phyloP scores from a whole-genome alignment of 768 basidiomycete species.

The Naganishia vishniacii region DNA sequence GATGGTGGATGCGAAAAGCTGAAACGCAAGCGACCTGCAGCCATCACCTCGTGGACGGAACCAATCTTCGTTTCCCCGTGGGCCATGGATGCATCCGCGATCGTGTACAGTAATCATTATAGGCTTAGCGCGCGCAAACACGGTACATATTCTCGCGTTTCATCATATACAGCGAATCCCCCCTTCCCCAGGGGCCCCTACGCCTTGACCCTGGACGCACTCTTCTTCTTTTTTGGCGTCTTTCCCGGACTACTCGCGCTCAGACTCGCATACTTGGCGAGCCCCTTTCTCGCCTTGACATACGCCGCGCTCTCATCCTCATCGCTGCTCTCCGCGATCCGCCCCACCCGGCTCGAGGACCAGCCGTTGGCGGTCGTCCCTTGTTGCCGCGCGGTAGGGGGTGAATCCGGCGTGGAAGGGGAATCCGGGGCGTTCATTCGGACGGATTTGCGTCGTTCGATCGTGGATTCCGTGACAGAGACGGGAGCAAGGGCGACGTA shows the following conservation, averaged over 20 bases:
- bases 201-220: constrained; percentile 19
- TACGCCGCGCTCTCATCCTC: constrained; percentile 44
- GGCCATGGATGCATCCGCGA: too few relatives aligned
- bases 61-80: too few relatives aligned
- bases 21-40: too few relatives aligned
- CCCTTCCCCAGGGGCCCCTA: neutral
- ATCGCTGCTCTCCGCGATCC: constrained; percentile 37
- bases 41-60: too few relatives aligned
- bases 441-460: constrained; percentile 41
- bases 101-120: too few relatives aligned
- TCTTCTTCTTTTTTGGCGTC: constrained; percentile 30
- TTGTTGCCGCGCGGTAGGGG: constrained; percentile 23
- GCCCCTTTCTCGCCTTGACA: constrained; percentile 34
- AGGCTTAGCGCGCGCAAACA: too few relatives aligned
- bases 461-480: constrained; percentile 16
- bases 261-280: constrained; percentile 40
- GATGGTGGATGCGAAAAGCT: too few relatives aligned
- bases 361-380: constrained; percentile 26
- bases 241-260: constrained; percentile 26
- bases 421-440: constrained; percentile 45
- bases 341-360: constrained; percentile 37
- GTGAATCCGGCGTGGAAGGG: too few relatives aligned
- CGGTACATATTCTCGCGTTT: too few relatives aligned
- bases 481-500: constrained; percentile 16
- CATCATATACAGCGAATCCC: too few relatives aligned